phyloP scores from a whole-genome alignment of 805 yeast genomes.

The Candida glaebosa region DNA sequence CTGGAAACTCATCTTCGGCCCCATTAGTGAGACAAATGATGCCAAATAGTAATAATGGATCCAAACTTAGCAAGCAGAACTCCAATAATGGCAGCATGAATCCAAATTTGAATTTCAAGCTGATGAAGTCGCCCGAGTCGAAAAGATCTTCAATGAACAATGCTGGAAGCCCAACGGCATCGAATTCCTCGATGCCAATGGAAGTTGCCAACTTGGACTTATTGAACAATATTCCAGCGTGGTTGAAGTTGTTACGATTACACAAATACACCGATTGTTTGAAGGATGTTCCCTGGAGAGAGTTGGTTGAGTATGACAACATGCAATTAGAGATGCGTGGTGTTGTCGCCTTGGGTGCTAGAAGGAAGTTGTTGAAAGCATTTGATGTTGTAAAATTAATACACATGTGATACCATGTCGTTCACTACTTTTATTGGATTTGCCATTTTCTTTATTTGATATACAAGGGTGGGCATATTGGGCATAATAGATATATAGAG shows the following conservation, averaged over 20 bases:
- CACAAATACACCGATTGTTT: constrained; percentile 92
- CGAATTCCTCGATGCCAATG: constrained; percentile 36
- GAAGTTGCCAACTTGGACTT: constrained; percentile 43
- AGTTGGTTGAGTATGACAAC: constrained; percentile 69
- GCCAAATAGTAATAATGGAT: constrained; percentile 22
- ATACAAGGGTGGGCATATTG: constrained; percentile 2
- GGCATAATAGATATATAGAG: constrained; percentile 1
- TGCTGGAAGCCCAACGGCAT: constrained; percentile 6
- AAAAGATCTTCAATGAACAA: constrained; percentile 7
- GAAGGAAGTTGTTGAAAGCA: constrained; percentile 89
- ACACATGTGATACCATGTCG: too few relatives aligned
- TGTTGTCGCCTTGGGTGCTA: constrained; percentile 91
- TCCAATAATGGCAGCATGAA: constrained; percentile 7
- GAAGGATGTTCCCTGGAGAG: constrained; percentile 72
- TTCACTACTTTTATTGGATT: too few relatives aligned
- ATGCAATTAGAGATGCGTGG: constrained; percentile 71
- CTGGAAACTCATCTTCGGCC: constrained; percentile 34
- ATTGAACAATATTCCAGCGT: constrained; percentile 78
- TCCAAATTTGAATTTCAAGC: neutral
- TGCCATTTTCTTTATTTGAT: constrained; percentile 4
- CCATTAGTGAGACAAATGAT: constrained; percentile 21
- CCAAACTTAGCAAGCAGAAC: constrained; percentile 6
- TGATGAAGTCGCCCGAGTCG: constrained; percentile 1
- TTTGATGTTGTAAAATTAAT: constrained; percentile 69
- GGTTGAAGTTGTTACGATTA: constrained; percentile 85